These are phyloP conservation scores for Carpinus fangiana DNA, from an alignment of 306 rosid genomes.

Conservation along the genomic window DNA sequence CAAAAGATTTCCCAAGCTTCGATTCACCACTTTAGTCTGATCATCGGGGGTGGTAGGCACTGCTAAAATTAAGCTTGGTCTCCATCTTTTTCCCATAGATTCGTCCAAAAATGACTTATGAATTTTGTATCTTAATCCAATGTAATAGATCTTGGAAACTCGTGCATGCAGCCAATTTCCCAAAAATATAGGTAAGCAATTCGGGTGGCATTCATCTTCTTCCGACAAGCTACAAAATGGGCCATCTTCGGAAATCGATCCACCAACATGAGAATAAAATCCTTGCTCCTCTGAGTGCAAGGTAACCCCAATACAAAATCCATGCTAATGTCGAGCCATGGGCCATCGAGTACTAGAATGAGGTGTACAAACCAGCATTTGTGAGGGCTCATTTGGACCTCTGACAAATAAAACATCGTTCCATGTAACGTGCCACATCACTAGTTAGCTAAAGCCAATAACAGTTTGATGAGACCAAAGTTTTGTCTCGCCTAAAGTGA, in stretches of 20 bases:
- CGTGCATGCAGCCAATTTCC: not conserved
- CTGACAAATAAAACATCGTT: too few relatives aligned
- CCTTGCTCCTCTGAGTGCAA: not conserved
- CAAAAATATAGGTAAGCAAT: not conserved
- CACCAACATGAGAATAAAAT: not conserved
- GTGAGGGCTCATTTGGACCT: too few relatives aligned
- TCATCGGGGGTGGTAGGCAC: not conserved
- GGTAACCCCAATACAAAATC: too few relatives aligned
- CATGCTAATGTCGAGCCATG: too few relatives aligned
- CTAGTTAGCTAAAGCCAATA: too few relatives aligned
- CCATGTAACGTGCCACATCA: too few relatives aligned
- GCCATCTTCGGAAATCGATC: constrained; percentile 3
- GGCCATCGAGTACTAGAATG: too few relatives aligned
- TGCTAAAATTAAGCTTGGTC: not conserved
- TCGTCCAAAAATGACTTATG: not conserved
- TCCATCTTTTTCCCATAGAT: not conserved
- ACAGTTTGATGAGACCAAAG: too few relatives aligned
- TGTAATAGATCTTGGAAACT: not conserved
- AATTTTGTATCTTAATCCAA: not conserved
- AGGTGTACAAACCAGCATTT: too few relatives aligned
- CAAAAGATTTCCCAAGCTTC: not conserved
- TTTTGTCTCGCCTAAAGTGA: too few relatives aligned
- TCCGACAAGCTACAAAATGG: not conserved
- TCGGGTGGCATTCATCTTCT: not conserved
- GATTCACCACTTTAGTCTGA: not conserved